Base-by-base conservation (phyloP, 257 asterid genomes). In the Jacaranda copaia region DNA sequence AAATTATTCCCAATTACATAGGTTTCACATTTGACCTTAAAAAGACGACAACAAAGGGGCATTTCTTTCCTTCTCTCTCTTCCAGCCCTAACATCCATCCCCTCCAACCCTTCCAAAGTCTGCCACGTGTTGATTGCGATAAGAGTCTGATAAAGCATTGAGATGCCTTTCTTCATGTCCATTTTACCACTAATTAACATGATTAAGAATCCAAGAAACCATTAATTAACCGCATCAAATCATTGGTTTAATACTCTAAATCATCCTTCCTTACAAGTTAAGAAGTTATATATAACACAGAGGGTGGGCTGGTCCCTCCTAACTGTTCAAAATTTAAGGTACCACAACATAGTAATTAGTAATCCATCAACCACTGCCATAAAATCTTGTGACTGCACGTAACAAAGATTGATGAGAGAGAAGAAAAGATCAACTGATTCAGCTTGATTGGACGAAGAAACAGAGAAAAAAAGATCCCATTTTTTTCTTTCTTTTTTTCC, bases 71-170 rank as follows among this genome's bases (percentile, higher is more conserved):
- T 38, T n/a, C 18, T 11, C 36, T 57, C 25, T 32, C 39, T 43
- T 39, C 65, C 57, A 46, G 38, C 76, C 62, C 39, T 16, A 25
- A 32, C 56, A 65, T 42, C 72, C 10, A 66, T 51, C 68, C 32
- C 32, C 76, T 60, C 69, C 35, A 9, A 75, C 20, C 69, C 60
- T 8, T 45, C 46, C 72, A 35, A 11, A 58, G 1, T 1, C 36
- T 35, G 83, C 77, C 88, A 81, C 80, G 80, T 79, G 83, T 70
- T 85, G 38, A 60, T 75, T 19, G 70, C 61, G 85, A 81, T 75
- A 81, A 81, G 83, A 81, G 79, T 20, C 4, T 36, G 53, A 62
- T 20, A 46, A 35, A 16, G 9, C 58, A 18, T 72, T 16, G 7
- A 42, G 76, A 73, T 80, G 74, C 83, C 74, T 73, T 72, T 36